Percentiles rank a stretch among this genome's conserved stretches.
phyloP scores from a whole-genome alignment of 371 early-diverging fungal species.

The Syncephalastrum monosporum region DNA sequence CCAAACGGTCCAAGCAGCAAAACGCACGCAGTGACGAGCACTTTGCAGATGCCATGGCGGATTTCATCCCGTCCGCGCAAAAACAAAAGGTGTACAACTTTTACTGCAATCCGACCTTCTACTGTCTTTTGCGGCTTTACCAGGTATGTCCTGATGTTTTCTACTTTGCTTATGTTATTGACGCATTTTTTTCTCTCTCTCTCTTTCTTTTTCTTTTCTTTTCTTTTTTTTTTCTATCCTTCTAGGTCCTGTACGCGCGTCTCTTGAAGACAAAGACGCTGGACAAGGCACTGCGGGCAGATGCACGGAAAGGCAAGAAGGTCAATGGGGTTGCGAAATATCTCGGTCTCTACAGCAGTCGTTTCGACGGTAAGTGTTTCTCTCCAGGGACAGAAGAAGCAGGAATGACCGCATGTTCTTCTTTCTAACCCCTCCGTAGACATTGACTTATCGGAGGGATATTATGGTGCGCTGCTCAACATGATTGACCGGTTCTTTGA shows the following conservation, averaged over 20 bases:
- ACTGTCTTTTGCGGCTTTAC: constrained; percentile 85
- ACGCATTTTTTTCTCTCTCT: too few relatives aligned
- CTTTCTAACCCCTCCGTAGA: constrained; percentile 18
- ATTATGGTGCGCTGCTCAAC: constrained; percentile 72
- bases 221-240: background rate
- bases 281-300: constrained; percentile 56
- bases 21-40: constrained; percentile 17
- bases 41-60: constrained; percentile 46
- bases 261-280: constrained; percentile 75
- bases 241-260: constrained; percentile 78
- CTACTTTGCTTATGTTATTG: background rate
- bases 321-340: constrained; percentile 74
- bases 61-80: constrained; percentile 22
- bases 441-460: constrained; percentile 54
- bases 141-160: constrained; percentile 49
- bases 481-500: constrained; percentile 74
- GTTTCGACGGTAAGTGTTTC: constrained; percentile 43
- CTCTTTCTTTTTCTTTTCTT: background rate
- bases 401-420: too few relatives aligned
- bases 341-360: constrained; percentile 71
- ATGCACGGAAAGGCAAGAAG: constrained; percentile 56
- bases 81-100: constrained; percentile 49
- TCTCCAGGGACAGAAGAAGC: background rate
- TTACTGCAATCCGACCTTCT: constrained; percentile 78
- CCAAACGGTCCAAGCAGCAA: constrained; percentile 10